A percentile compares a stretch with the other conserved stretches of the same genome.
Conservation (phyloP, 139 green algal species). For the Tetradesmus obliquus region DNA sequence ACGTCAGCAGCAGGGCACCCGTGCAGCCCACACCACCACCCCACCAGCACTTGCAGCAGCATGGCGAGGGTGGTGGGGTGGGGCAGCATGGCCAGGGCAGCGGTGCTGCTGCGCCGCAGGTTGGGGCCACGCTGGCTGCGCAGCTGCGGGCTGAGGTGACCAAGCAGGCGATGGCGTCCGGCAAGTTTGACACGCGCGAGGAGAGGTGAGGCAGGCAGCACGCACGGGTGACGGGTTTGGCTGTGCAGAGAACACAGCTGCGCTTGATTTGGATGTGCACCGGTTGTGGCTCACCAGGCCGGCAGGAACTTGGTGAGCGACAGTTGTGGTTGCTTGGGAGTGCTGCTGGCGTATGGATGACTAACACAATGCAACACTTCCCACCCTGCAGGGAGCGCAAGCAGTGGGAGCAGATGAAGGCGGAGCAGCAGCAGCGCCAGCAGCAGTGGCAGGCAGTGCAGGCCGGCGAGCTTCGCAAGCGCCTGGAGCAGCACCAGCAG, state of each 20-base stretch:
- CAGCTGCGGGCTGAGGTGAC: conserved; percentile 14
- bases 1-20: not conserved
- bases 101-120: not conserved
- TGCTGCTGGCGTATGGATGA: not conserved
- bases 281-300: not conserved
- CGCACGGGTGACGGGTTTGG: not conserved
- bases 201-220: not conserved
- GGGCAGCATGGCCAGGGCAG: not conserved
- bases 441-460: conserved; percentile 32
- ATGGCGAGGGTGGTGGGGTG: not conserved
- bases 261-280: not conserved
- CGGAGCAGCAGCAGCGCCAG: conserved; percentile 7
- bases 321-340: not conserved
- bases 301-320: not conserved
- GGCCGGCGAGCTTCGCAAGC: not conserved
- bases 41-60: not conserved
- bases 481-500: conserved; percentile 18
- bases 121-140: conserved; percentile 16
- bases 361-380: not conserved
- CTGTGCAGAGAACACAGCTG: no score
- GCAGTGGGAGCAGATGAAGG: not conserved
- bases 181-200: conserved; percentile 24
- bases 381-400: conserved; percentile 27
- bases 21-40: not conserved
- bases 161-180: not conserved